Evolutionary conservation across 768 basidiomycete species (phyloP).

Genomic region (Lactarius vividus): DNA sequence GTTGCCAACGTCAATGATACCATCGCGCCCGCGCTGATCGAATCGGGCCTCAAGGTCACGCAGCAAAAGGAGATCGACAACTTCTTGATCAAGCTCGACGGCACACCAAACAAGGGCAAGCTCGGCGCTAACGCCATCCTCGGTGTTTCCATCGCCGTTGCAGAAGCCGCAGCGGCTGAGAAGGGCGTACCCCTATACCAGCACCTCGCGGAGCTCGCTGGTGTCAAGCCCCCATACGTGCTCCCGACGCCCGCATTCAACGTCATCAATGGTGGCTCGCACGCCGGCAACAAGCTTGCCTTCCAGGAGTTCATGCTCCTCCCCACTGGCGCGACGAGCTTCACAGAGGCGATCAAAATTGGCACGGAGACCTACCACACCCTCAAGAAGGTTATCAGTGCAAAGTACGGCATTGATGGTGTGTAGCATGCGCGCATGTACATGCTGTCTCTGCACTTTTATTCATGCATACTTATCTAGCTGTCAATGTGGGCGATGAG

Average conservation of each 20-base stretch:
- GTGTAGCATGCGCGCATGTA: conserved; percentile 30
- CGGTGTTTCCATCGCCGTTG: conserved; percentile 94
- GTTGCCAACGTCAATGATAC: conserved; percentile 90
- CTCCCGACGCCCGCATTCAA: conserved; percentile 95
- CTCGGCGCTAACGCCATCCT: conserved; percentile 99
- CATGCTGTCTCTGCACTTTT: conserved; percentile 17
- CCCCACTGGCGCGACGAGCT: conserved; percentile 86
- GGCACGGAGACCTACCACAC: conserved; percentile 98
- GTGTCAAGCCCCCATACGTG: conserved; percentile 89
- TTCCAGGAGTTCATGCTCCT: conserved; percentile 99
- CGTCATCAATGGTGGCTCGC: conserved; percentile 99
- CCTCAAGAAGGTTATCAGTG: conserved; percentile 97
- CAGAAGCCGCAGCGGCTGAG: conserved; percentile 91
- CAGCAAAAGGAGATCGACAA: conserved; percentile 95
- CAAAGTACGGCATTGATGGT: conserved; percentile 99
- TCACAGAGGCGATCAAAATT: conserved; percentile 98
- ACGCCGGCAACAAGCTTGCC: conserved; percentile 98
- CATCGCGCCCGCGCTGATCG: conserved; percentile 87
- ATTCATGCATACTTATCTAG: conserved; percentile 41
- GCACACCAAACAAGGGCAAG: conserved; percentile 98
- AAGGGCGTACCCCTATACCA: conserved; percentile 95
- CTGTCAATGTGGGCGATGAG: conserved; percentile 99
- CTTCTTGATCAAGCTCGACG: conserved; percentile 97
- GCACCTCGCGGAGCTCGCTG: conserved; percentile 94
- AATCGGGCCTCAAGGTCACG: conserved; percentile 79